Percentiles rank a stretch among this genome's conserved stretches.
Conservation (phyloP, 2,329 filamentous ascomycete genomes). For the Podosphaera leucotricha region DNA sequence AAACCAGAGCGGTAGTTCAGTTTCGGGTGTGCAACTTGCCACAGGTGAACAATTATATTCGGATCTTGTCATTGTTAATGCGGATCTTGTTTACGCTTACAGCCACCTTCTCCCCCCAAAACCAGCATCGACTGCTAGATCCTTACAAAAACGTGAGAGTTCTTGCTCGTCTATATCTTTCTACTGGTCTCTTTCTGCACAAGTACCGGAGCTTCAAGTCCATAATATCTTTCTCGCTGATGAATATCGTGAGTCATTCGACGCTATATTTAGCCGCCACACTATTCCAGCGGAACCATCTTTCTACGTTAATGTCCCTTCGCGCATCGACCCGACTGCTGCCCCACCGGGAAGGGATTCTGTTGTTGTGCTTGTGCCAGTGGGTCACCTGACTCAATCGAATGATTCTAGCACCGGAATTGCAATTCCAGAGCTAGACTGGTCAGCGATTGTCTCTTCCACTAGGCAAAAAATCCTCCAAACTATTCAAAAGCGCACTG, state of each 20-base stretch:
- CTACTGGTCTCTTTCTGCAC: constrained; percentile 43
- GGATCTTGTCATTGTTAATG: constrained; percentile 47
- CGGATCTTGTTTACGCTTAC: constrained; percentile 53
- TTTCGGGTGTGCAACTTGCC: constrained; percentile 33
- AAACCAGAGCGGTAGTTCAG: constrained; percentile 25
- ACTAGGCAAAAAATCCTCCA: constrained; percentile 35
- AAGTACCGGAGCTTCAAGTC: constrained; percentile 36
- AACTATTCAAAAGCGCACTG: constrained; percentile 36
- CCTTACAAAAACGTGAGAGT: constrained; percentile 25
- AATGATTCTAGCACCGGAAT: constrained; percentile 10
- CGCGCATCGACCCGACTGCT: constrained; percentile 40
- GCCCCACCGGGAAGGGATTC: constrained; percentile 41
- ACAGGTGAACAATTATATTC: constrained; percentile 34
- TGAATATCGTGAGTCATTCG: constrained; percentile 48
- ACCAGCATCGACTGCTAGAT: constrained; percentile 15
- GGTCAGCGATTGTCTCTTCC: constrained; percentile 32
- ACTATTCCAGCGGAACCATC: constrained; percentile 42
- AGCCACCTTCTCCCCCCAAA: constrained; percentile 32
- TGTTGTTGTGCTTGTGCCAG: constrained; percentile 47
- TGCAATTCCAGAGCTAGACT: constrained; percentile 26
- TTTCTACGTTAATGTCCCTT: constrained; percentile 60
- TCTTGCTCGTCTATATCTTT: constrained; percentile 56
- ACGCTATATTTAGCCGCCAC: constrained; percentile 49
- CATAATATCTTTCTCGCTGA: constrained; percentile 64
- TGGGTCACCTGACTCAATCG: constrained; percentile 39